A percentile compares a stretch with the other conserved stretches of the same genome.
Evolutionary conservation across 345 rosid genomes (phyloP).

Genomic region (Durio zibethinus): DNA sequence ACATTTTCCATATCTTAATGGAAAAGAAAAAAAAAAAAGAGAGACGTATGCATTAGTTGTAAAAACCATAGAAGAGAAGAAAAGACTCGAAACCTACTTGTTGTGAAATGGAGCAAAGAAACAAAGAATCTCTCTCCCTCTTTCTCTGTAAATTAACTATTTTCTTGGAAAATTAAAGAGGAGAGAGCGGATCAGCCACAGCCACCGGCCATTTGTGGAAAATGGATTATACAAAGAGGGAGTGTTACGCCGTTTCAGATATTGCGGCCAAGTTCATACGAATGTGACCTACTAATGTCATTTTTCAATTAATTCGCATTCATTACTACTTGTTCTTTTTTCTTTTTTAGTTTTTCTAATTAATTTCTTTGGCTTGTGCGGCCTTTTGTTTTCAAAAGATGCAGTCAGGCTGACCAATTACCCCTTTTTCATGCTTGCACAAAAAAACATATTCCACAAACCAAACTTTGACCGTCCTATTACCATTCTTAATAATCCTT

Average conservation of each 20-base stretch:
- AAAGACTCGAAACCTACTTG: too few species aligned
- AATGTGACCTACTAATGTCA: conserved; percentile 57
- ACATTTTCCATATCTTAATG: not conserved
- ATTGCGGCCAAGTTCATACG: conserved; percentile 55
- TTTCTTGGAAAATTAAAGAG: conserved; percentile 19
- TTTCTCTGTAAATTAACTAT: not conserved
- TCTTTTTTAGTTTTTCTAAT: not conserved
- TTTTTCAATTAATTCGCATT: not conserved
- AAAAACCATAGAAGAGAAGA: too few species aligned
- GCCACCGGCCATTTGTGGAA: conserved; percentile 37
- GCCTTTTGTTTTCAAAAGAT: not conserved
- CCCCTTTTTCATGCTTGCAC: conserved; percentile 60
- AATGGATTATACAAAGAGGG: conserved; percentile 19
- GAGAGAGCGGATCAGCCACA: conserved; percentile 3
- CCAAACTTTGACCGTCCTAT: conserved; percentile 49
- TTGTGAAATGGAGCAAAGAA: not conserved
- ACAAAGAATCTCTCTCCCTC: not conserved
- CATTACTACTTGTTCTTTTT: not conserved
- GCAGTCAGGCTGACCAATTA: conserved; percentile 38
- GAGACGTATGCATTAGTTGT: not conserved
- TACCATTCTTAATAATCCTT: conserved; percentile 9
- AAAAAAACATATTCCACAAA: conserved; percentile 24
- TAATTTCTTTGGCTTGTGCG: not conserved
- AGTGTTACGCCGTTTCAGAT: conserved; percentile 40
- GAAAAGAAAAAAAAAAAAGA: not conserved